Percentiles rank a stretch among this genome's conserved stretches.
Conservation (phyloP, 257 asterid genomes). For the Nicotiana attenuata region DNA sequence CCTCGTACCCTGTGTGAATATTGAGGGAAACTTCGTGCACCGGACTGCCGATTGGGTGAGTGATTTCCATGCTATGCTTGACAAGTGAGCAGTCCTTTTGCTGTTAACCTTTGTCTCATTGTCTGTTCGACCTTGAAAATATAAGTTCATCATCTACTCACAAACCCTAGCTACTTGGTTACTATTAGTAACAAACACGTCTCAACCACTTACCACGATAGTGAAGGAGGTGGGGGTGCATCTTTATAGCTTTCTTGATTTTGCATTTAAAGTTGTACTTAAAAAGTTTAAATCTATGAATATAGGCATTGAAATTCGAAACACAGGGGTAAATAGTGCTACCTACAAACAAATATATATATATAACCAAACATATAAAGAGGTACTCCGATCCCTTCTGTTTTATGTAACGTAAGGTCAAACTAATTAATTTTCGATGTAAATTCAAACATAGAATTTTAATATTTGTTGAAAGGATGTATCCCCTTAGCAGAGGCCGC, state of each 20-base stretch:
- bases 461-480: no score
- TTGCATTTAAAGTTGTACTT: background rate
- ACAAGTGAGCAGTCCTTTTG: constrained; percentile 48
- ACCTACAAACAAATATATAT: background rate
- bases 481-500: no score
- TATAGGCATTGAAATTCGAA: background rate
- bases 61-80: constrained; percentile 62
- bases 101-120: constrained; percentile 53
- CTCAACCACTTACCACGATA: background rate
- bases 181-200: background rate
- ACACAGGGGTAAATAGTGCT: background rate
- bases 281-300: background rate
- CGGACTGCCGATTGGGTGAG: constrained; percentile 14
- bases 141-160: background rate
- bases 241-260: background rate
- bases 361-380: no score
- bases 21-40: no score
- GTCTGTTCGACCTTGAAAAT: constrained; percentile 74
- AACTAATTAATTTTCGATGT: no score
- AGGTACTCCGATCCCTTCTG: no score
- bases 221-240: no score
- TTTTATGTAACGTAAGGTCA: no score
- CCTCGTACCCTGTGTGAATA: fast-evolving
- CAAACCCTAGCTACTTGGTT: background rate
- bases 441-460: no score